Conservation (phyloP, 495 filamentous ascomycete species). For the Darksidea phi region DNA sequence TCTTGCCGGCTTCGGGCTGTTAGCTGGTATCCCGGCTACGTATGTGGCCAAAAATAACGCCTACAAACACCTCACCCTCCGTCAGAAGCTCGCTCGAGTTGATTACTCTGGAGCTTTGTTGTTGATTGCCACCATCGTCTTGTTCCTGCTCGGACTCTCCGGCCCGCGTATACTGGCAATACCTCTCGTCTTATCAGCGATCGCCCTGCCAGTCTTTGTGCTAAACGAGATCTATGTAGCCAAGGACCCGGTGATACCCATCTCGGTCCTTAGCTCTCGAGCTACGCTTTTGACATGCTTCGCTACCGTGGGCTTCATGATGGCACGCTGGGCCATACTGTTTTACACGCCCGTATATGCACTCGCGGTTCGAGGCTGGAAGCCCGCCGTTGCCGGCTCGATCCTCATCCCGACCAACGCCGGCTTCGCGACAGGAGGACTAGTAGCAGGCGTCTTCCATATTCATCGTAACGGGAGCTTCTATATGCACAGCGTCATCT, state of each 20-base stretch:
- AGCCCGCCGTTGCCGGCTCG: conserved; percentile 63
- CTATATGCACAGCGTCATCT: conserved; percentile 57
- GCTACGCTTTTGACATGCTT: conserved; percentile 67
- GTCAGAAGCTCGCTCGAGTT: conserved; percentile 55
- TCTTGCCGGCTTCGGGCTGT: conserved; percentile 57
- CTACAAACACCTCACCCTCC: conserved; percentile 37
- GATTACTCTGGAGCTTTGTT: conserved; percentile 68
- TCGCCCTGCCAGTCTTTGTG: conserved; percentile 58
- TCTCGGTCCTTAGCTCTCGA: conserved; percentile 60
- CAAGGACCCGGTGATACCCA: conserved; percentile 67
- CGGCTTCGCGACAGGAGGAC: conserved; percentile 68
- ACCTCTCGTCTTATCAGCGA: conserved; percentile 57
- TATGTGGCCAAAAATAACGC: conserved; percentile 24
- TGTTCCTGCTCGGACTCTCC: conserved; percentile 67
- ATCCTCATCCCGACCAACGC: conserved; percentile 74
- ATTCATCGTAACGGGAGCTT: conserved; percentile 66
- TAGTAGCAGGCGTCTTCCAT: conserved; percentile 68
- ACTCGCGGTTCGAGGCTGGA: conserved; percentile 65
- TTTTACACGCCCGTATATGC: conserved; percentile 76
- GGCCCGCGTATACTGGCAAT: conserved; percentile 53
- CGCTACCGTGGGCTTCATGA: conserved; percentile 68
- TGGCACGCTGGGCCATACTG: conserved; percentile 71
- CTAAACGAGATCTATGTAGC: conserved; percentile 58
- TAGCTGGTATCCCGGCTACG: conserved; percentile 44
- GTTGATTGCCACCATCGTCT: conserved; percentile 57